A percentile compares a stretch with the other conserved stretches of the same genome.
phyloP scores from a whole-genome alignment of 2,329 filamentous ascomycete genomes.

The Botrytis pseudocinerea region DNA sequence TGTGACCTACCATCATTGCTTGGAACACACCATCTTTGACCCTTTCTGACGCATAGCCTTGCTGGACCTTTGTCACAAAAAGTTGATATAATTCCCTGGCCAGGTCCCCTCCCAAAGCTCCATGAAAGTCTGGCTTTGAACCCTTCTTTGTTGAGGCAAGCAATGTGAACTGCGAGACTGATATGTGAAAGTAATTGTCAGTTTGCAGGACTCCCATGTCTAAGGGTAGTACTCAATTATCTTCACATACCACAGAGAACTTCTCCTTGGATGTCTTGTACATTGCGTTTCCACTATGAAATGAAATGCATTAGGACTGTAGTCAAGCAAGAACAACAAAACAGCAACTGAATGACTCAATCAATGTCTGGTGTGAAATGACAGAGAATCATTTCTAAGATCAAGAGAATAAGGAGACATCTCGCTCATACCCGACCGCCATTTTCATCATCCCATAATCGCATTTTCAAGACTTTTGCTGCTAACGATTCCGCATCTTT shows the following conservation, averaged over 20 bases:
- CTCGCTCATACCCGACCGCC: conserved; percentile 37
- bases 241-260: conserved; percentile 76
- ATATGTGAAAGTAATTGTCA: conserved; percentile 19
- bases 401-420: background rate
- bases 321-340: background rate
- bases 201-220: background rate
- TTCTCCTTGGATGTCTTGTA: conserved; percentile 86
- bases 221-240: background rate
- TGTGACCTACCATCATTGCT: conserved; percentile 76
- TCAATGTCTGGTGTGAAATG: background rate
- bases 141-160: conserved; percentile 93
- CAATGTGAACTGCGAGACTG: conserved; percentile 96
- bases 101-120: conserved; percentile 74
- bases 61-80: conserved; percentile 76
- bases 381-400: background rate
- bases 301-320: conserved; percentile 27
- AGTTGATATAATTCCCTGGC: conserved; percentile 80
- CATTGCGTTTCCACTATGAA: conserved; percentile 81
- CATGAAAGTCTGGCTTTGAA: conserved; percentile 92
- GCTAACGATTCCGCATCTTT: conserved; percentile 86
- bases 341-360: background rate
- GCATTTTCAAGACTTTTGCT: conserved; percentile 82
- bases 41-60: conserved; percentile 68
- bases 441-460: conserved; percentile 66
- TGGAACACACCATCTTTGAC: conserved; percentile 97